A percentile compares a stretch with the other conserved stretches of the same genome.
Conservation (phyloP, 2,329 filamentous ascomycete genomes). For the Penicillium thymicola region DNA sequence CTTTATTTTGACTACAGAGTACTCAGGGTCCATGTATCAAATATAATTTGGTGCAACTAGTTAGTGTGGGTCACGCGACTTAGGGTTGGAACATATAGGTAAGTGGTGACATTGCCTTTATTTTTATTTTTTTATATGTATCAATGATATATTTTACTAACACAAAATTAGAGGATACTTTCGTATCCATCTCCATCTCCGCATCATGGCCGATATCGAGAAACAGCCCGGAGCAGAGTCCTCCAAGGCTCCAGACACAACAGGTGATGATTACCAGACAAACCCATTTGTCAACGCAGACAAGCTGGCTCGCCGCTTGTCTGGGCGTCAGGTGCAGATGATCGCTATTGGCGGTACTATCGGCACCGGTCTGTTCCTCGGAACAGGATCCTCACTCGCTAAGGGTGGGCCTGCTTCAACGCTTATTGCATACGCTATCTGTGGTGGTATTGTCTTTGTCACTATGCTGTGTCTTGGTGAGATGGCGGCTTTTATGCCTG, state of each 20-base stretch:
- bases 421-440: constrained; percentile 56
- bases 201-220: constrained; percentile 23
- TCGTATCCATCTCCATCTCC: not conserved
- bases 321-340: constrained; percentile 65
- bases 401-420: constrained; percentile 60
- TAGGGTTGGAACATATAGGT: constrained; percentile 12
- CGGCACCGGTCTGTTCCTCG: constrained; percentile 59
- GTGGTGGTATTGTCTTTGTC: constrained; percentile 56
- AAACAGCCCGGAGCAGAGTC: constrained; percentile 17
- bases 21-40: not conserved
- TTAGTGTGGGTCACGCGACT: constrained; percentile 20
- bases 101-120: constrained; percentile 2
- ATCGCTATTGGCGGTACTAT: constrained; percentile 54
- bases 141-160: not conserved
- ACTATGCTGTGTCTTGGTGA: constrained; percentile 60
- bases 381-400: constrained; percentile 58
- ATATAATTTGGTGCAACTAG: not conserved
- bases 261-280: constrained; percentile 8
- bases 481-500: constrained; percentile 58
- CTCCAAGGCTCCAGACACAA: constrained; percentile 13
- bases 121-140: not conserved
- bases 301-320: constrained; percentile 54
- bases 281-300: constrained; percentile 39
- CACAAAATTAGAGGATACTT: not conserved
- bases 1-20: not conserved